phyloP scores from a whole-genome alignment of 176 grass and related monocot species.

The Canna indica region DNA sequence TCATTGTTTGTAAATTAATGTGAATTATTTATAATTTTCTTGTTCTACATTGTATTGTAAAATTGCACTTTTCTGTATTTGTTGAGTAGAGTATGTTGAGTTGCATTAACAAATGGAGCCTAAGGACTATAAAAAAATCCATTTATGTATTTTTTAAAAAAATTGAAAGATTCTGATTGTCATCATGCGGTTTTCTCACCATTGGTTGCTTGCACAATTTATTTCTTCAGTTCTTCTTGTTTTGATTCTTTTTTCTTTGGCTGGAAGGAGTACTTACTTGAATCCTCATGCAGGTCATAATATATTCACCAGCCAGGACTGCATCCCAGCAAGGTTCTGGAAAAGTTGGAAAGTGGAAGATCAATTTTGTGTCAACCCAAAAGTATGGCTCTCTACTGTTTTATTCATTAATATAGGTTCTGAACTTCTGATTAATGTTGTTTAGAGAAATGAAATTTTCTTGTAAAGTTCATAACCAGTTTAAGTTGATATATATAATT shows the following conservation, averaged over 20 bases:
- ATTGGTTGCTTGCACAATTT: not conserved
- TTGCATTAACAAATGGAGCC: not conserved
- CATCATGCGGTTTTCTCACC: not conserved
- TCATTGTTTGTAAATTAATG: too few species aligned
- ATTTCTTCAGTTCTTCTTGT: not conserved
- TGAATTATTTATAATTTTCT: too few species aligned
- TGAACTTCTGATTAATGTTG: conserved; percentile 6
- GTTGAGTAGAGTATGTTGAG: not conserved
- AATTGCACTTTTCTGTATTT: not conserved
- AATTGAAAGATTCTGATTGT: not conserved
- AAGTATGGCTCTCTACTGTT: conserved; percentile 51
- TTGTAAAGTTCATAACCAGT: not conserved
- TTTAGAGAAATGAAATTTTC: conserved; percentile 5
- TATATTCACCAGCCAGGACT: conserved; percentile 95
- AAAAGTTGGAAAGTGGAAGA: conserved; percentile 90
- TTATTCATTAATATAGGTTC: not conserved
- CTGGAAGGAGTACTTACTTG: not conserved
- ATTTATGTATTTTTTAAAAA: too few species aligned
- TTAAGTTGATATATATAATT: too few species aligned
- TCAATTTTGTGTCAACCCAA: conserved; percentile 91
- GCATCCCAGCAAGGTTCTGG: conserved; percentile 94
- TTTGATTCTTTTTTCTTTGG: not conserved
- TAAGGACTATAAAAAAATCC: too few species aligned
- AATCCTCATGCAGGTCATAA: conserved; percentile 46
- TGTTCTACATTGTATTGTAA: not conserved